Conservation (phyloP, 1,284 basidiomycete genomes). For the Sanghuangporus weigelae region DNA sequence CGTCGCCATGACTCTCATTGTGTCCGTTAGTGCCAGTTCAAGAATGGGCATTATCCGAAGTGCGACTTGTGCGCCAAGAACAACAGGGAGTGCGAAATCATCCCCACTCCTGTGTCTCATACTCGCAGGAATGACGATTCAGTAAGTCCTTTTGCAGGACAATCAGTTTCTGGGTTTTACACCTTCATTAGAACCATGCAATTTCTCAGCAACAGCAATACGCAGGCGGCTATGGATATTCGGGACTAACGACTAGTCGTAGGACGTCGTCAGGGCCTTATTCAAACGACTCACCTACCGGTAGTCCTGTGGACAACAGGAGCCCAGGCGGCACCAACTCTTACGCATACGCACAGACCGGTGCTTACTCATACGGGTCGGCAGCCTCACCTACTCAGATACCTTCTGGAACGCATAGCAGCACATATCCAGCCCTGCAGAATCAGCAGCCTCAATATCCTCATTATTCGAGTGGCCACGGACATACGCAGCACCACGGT, state of each 20-base stretch:
- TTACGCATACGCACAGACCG: background rate
- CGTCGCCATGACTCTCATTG: background rate
- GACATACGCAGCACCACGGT: background rate
- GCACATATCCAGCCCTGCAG: background rate
- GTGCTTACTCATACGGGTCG: background rate
- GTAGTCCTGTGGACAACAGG: background rate
- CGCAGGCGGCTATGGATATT: background rate
- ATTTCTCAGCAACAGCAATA: background rate
- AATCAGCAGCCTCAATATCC: background rate
- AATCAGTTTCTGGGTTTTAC: background rate
- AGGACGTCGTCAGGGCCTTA: background rate
- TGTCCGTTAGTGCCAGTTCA: slow-evolving; percentile 13
- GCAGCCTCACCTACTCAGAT: background rate
- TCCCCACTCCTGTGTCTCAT: background rate
- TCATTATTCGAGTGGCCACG: background rate
- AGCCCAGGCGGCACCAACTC: background rate
- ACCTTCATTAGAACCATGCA: background rate
- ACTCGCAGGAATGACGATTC: background rate
- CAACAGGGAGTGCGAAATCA: slow-evolving; percentile 5
- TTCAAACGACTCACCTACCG: background rate
- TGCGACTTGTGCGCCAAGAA: slow-evolving; percentile 12
- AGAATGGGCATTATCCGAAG: background rate
- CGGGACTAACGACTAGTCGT: background rate
- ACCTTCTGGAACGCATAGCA: background rate
- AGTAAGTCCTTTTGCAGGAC: background rate